A percentile compares a stretch with the other conserved stretches of the same genome.
Conservation (phyloP, 352 stramenopile genomes). For the Pythium sukuiense region DNA sequence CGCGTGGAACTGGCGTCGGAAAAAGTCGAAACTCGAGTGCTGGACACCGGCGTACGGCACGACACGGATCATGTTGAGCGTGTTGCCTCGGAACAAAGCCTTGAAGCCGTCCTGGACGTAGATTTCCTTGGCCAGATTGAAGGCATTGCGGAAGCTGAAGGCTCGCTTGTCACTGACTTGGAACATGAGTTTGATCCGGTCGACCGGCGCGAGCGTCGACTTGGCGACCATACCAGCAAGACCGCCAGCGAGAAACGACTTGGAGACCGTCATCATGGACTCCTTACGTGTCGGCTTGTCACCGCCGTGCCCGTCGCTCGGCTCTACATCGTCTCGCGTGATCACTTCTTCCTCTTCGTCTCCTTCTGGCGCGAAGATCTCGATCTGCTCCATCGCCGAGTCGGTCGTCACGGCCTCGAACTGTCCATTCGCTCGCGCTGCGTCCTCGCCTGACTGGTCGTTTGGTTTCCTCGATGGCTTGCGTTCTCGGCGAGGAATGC, state of each 20-base stretch:
- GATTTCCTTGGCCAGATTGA: conserved; percentile 57
- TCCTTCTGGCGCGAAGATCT: conserved; percentile 27
- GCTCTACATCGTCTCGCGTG: conserved; percentile 5
- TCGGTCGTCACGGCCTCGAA: conserved; percentile 8
- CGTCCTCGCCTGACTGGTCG: not conserved
- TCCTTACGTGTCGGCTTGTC: conserved; percentile 19
- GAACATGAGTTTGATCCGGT: conserved; percentile 87
- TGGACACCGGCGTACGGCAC: conserved; percentile 79
- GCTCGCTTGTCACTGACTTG: conserved; percentile 72
- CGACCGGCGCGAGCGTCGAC: conserved; percentile 67
- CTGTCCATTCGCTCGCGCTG: not conserved
- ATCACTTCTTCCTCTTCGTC: conserved; percentile 26
- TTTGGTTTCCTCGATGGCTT: conserved; percentile 28
- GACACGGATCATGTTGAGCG: conserved; percentile 78
- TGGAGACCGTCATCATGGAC: conserved; percentile 71
- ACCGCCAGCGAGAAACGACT: conserved; percentile 79
- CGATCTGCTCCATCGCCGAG: conserved; percentile 12
- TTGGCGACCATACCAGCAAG: conserved; percentile 77
- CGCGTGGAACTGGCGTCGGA: conserved; percentile 74
- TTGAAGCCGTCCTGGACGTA: conserved; percentile 70
- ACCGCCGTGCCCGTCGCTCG: not conserved
- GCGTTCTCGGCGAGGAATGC: not conserved
- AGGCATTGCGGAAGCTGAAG: conserved; percentile 79
- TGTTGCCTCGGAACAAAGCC: conserved; percentile 71
- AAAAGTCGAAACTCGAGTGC: conserved; percentile 86